Base-by-base conservation (phyloP, 441 rosid genomes). In the Mallotus repandus region DNA sequence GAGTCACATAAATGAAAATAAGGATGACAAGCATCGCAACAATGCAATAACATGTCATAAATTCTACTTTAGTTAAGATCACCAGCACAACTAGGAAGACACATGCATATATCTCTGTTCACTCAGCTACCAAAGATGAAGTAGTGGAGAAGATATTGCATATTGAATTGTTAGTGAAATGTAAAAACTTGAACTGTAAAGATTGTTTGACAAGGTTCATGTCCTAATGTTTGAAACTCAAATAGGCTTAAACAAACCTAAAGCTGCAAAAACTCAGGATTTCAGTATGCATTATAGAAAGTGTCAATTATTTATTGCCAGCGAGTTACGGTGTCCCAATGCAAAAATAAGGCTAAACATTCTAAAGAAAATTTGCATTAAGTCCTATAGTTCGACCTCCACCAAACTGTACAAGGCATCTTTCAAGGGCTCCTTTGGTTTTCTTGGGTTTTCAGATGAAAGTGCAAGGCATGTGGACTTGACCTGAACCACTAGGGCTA, bases 191-290 rank as follows among this genome's bases (percentile, higher is more conserved):
- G 62, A 19, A 18, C 22, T 3, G 9, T n/a, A 41, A 11, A 5
- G 38, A 38, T 46, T 14, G 12, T 72, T 54, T 54, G 62, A 53
- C n/a, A 41, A 14, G 45, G 25, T 13, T 46, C 25, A n/a, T 11
- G 43, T 58, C 50, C 18, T 48, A 52, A 41, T 41, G 63, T 54
- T 61, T 54, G 45, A 54, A 22, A 72, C 32, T 53, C 48, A 63
- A 64, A 63, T 22, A 45, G 16, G 29, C 53, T 32, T 15, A 9
- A 63, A 18, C 25, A 57, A 43, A 63, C 29, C n/a, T 15, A 41
- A 22, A 6, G 41, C 41, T 38, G 41, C 41, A 38, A 38, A 29
- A 38, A 38, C 41, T 38, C 41, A 38, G 41, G 41, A 38, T 38
- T 38, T 38, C 7, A 4, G 7, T 38, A 38, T 38, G 41, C 7